Base-by-base conservation (phyloP, 345 rosid species). In the Noccaea caerulescens region DNA sequence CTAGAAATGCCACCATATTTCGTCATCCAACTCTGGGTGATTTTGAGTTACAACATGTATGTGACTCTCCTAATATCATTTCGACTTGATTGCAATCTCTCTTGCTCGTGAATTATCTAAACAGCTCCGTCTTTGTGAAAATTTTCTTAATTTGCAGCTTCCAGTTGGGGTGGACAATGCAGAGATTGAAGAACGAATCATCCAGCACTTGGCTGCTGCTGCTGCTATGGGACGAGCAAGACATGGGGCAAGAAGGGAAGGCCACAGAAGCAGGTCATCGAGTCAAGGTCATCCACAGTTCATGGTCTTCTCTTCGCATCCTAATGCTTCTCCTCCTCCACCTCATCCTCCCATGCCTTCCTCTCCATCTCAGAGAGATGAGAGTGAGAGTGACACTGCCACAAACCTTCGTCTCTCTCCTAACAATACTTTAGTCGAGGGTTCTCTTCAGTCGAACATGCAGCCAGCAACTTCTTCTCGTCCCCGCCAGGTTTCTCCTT, bases 141-240 rank as follows among this genome's bases (percentile, higher is more conserved):
- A 10, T 77, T 50, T 39, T 45, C 55, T 77, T 44, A 13, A 50
- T 20, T 53, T 74, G 74, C 86, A 94, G 95, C 77, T 94, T 42
- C 94, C 96, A 2, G 86, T 77, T 55, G 93, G 92, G 39, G 84
- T 76, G 72, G 89, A 85, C 79, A 93, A 91, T 33, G 80, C 89
- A 53, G 99, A 91, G 62, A 91, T 94, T 74, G 98, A 94, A 81
- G 99, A 91, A 79, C 87, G 93, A 38, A 89, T 94, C 70, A 86
- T 94, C 67, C 98, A 91, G 88, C 99, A 94, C 80, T 68, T 94
- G 62, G 93, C 99, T 46, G 92, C 97, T 1, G 97, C 98, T 30
- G 94, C 99, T 44, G 97, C 99, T 69, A 94, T 89, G 93, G 99
- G 99, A 9, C 87, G 93, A 64, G 88, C 86, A 52, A 90, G 90